Base-by-base conservation (phyloP, 768 basidiomycete species). In the Rhodotorula graminis region DNA sequence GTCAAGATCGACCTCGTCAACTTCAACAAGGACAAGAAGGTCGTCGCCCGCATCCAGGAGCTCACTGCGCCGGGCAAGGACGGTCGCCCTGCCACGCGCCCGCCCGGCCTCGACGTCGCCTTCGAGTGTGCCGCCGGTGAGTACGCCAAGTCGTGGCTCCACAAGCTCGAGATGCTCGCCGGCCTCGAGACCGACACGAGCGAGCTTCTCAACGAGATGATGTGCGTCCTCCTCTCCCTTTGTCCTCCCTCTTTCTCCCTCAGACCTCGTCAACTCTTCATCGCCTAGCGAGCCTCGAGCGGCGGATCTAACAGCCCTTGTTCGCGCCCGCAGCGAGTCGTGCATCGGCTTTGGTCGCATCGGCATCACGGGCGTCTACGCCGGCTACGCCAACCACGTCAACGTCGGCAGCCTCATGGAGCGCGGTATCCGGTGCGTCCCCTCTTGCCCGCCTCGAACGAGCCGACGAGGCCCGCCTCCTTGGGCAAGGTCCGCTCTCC, bases 401-500 rank as follows among this genome's bases (percentile, higher is more conserved):
- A 47, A 65, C 55, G 82, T 91, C 64, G 89, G 89, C 15, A 87
- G 89, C 0, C 77, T 91, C 44, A 90, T 90, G 89, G 88, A 91
- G 83, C 88, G 88, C 59, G 77, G 71, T 7, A 42, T 75, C 40
- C 50, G 67, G 42, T 65, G 29, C 31, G 62, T 33, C 40, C 49
- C 19, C 49, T 25, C 10, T 1, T 50, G 21, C 21, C 10, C 49
- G 49, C 47, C 6, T 49, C 18, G 18, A 5, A 25, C 29, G 40
- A 46, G 18, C 2, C n/a, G n/a, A n/a, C n/a, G n/a, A n/a, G n/a
- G n/a, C n/a, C n/a, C n/a, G n/a, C n/a, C n/a, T n/a, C n/a, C n/a
- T n/a, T n/a, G n/a, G n/a, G n/a, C n/a, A n/a, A n/a, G n/a, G n/a
- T n/a, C n/a, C n/a, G n/a, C n/a, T n/a, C n/a, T n/a, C n/a, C n/a